phyloP scores from a whole-genome alignment of 495 filamentous ascomycete species.

The Aspergillus olivimuriae region DNA sequence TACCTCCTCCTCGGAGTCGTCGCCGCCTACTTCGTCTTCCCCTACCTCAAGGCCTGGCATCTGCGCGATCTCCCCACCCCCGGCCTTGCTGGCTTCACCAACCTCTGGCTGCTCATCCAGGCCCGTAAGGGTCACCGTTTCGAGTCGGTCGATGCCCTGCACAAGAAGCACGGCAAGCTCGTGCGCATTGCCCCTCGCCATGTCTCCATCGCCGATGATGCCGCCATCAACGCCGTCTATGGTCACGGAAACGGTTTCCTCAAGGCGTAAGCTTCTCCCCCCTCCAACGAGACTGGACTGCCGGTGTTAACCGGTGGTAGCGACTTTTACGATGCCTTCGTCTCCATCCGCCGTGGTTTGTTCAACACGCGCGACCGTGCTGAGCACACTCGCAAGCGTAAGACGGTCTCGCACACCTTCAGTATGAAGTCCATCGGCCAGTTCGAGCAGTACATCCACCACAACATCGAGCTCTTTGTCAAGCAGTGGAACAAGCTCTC shows the following conservation, averaged over 20 bases:
- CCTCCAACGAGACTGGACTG: too few relatives aligned
- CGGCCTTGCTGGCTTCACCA: slow-evolving; percentile 60
- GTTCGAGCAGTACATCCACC: slow-evolving; percentile 85
- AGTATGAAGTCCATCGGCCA: slow-evolving; percentile 72
- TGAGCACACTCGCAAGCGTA: slow-evolving; percentile 86
- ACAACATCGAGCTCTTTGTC: slow-evolving; percentile 70
- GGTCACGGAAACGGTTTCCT: slow-evolving; percentile 68
- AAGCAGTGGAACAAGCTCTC: slow-evolving; percentile 61
- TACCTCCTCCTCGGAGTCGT: slow-evolving; percentile 50
- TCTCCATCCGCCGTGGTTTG: slow-evolving; percentile 76
- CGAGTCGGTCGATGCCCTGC: slow-evolving; percentile 59
- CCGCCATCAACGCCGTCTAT: slow-evolving; percentile 51
- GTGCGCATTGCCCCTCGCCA: slow-evolving; percentile 56
- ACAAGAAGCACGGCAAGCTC: slow-evolving; percentile 62
- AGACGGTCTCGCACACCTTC: slow-evolving; percentile 84
- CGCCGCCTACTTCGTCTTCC: slow-evolving; percentile 58
- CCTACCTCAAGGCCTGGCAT: slow-evolving; percentile 60
- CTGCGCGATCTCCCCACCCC: slow-evolving; percentile 64
- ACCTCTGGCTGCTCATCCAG: slow-evolving; percentile 72
- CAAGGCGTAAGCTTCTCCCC: slow-evolving; percentile 49
- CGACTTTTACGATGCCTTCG: slow-evolving; percentile 87
- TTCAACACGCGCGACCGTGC: slow-evolving; percentile 84
- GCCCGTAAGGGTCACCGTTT: slow-evolving; percentile 62
- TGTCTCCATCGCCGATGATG: slow-evolving; percentile 53
- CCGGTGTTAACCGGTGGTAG: too few relatives aligned